Conservation (phyloP, 257 asterid genomes). For the Solanum megistacrolobum region DNA sequence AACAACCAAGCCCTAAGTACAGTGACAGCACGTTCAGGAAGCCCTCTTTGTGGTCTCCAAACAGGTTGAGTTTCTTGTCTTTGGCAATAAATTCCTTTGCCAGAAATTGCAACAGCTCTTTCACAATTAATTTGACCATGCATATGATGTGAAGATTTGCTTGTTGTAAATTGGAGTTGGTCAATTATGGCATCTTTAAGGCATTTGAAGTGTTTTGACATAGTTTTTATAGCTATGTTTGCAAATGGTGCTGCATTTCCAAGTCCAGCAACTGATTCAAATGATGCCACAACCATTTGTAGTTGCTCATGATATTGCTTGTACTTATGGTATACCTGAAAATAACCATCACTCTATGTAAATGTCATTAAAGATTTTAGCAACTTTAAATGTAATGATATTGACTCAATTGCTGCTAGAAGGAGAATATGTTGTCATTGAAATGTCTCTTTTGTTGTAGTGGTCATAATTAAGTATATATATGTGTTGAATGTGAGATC, state of each 20-base stretch:
- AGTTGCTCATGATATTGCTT: constrained; percentile 85
- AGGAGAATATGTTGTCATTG: not conserved
- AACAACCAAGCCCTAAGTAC: constrained; percentile 92
- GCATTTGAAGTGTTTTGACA: constrained; percentile 64
- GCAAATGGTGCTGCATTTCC: constrained; percentile 88
- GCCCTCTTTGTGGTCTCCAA: constrained; percentile 98
- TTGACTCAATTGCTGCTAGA: fast-evolving
- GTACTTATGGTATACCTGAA: constrained; percentile 71
- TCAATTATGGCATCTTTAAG: constrained; percentile 66
- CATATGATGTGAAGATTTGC: constrained; percentile 26
- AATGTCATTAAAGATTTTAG: not conserved
- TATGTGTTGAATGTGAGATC: not conserved
- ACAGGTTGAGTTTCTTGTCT: constrained; percentile 55
- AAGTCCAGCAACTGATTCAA: constrained; percentile 85
- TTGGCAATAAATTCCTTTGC: constrained; percentile 23
- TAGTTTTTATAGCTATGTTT: constrained; percentile 55
- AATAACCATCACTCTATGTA: not conserved
- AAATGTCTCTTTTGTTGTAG: not conserved
- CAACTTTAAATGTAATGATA: not conserved
- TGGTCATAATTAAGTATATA: not conserved
- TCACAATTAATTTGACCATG: constrained; percentile 34
- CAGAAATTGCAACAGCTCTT: constrained; percentile 28
- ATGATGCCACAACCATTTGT: constrained; percentile 74
- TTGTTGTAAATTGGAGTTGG: constrained; percentile 50
- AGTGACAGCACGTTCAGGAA: constrained; percentile 91